Conservation (phyloP, 345 rosid species). For the Lepidium didymum region DNA sequence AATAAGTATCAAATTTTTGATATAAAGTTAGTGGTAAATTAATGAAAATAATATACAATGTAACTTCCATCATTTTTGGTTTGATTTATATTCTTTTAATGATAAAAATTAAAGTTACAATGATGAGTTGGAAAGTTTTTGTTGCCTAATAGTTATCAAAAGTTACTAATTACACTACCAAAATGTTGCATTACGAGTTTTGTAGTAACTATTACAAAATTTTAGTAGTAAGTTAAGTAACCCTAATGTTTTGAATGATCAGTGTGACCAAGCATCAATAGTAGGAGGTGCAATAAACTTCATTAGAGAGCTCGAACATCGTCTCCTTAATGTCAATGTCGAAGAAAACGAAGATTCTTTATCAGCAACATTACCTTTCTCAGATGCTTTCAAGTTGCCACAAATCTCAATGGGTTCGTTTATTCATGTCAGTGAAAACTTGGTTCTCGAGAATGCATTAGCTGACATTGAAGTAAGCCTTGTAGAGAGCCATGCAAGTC, state of each 20-base stretch:
- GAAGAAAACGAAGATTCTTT: slow-evolving; percentile 15
- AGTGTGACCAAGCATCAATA: slow-evolving; percentile 57
- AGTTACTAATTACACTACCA: no score
- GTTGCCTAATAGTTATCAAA: no score
- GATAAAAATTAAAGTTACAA: no score
- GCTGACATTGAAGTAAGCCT: slow-evolving; percentile 64
- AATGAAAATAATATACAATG: no score
- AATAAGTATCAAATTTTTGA: no score
- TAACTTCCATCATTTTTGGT: no score
- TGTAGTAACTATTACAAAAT: no score
- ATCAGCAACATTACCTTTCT: slow-evolving; percentile 29
- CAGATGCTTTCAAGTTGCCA: slow-evolving; percentile 62
- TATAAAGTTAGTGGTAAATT: no score
- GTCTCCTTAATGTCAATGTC: slow-evolving; percentile 1
- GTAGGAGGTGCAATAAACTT: slow-evolving; percentile 48
- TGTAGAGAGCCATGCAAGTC: slow-evolving; percentile 76
- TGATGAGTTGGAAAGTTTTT: no score
- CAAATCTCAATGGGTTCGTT: slow-evolving; percentile 41
- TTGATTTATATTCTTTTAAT: no score
- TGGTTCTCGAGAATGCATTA: slow-evolving; percentile 18
- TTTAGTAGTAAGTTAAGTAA: no score
- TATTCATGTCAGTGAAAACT: background rate
- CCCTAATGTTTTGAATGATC: background rate
- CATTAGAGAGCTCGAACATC: slow-evolving; percentile 46
- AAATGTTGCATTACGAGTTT: no score